phyloP scores from a whole-genome alignment of 768 basidiomycete genomes.

The Pisolithus tinctorius region DNA sequence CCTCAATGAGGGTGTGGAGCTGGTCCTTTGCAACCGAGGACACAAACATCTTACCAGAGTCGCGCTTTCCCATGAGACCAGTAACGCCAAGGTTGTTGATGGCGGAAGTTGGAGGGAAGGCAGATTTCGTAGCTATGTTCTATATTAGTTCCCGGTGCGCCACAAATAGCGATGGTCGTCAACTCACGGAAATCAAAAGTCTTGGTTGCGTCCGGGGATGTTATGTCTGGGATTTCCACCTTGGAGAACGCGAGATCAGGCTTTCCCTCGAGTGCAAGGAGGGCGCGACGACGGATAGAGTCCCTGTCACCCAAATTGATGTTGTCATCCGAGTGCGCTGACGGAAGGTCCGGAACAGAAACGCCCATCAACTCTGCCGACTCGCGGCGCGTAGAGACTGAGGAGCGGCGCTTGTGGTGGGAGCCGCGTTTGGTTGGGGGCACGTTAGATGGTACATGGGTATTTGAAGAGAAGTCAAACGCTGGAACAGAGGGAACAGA shows the following conservation, averaged over 20 bases:
- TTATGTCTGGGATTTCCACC: conserved; percentile 80
- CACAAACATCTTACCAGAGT: conserved; percentile 66
- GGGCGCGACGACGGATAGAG: conserved; percentile 73
- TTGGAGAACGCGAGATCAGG: conserved; percentile 61
- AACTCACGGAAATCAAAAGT: conserved; percentile 64
- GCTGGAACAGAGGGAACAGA: conserved; percentile 31
- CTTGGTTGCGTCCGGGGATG: conserved; percentile 50
- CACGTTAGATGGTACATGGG: conserved; percentile 15
- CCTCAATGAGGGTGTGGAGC: conserved; percentile 73
- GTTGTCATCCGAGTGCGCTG: conserved; percentile 57
- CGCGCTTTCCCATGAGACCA: conserved; percentile 56
- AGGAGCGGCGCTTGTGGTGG: conserved; percentile 79
- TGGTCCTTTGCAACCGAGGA: conserved; percentile 66
- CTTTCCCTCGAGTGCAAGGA: conserved; percentile 85
- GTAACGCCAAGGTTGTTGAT: conserved; percentile 35
- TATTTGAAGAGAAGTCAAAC: conserved; percentile 32
- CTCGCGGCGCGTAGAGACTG: conserved; percentile 84
- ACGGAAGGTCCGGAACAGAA: conserved; percentile 57
- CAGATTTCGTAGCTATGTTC: conserved; percentile 50
- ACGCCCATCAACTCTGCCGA: conserved; percentile 90
- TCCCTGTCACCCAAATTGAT: conserved; percentile 67
- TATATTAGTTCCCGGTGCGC: not conserved
- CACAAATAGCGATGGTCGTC: conserved; percentile 3
- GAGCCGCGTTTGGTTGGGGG: conserved; percentile 55
- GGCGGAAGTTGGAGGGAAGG: conserved; percentile 45